Evolutionary conservation across 306 rosid species (phyloP), one percentile per base, ranked within the genome.

Genomic region (Adenanthera pavonina): DNA sequence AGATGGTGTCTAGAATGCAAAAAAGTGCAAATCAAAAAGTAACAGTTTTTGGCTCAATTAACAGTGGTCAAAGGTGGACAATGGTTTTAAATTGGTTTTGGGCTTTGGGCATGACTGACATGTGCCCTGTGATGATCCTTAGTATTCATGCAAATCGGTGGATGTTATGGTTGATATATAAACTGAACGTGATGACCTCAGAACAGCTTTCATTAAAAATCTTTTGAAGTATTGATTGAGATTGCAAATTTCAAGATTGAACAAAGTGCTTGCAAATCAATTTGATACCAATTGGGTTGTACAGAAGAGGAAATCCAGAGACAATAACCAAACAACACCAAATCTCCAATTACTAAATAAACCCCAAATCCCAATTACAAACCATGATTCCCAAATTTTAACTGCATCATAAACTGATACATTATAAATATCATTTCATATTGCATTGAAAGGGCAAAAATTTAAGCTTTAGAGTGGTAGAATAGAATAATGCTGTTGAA

Each of bases 331-430:
- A 71, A 64, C 69, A 51, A 59, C 68, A 30, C 30, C 30, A 61
- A 49, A 40, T 70, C 19, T 60, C 61, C 7, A 44, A 59, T 17
- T 44, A 34, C 48, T 47, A 60, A 76, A 70, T 30, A 60, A 61
- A 54, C 49, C 66, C 66, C 68, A 78, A 74, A 36, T 36, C 82
- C 54, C 67, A 35, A 78, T 52, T 20, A 54, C 46, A 43, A 41
- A 62, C 68, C 40, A 17, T 25, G 41, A 38, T 15, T 44, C 72
- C 75, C 70, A 52, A 82, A 67, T 14, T 40, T 47, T 47, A 64
- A 10, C 47, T 41, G 19, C 38, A 19, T 1, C n/a, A 43, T 2
- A 78, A 79, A 14, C 44, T 12, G 44, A n/a, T 6, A 30, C 46
- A 16, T 46, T 7, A 16, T 38, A 7, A 69, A 3, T 38, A 69